Percentiles rank a stretch among this genome's conserved stretches.
Conservation (phyloP, 106 monocot genomes). For the Dioscorea dumetorum region DNA sequence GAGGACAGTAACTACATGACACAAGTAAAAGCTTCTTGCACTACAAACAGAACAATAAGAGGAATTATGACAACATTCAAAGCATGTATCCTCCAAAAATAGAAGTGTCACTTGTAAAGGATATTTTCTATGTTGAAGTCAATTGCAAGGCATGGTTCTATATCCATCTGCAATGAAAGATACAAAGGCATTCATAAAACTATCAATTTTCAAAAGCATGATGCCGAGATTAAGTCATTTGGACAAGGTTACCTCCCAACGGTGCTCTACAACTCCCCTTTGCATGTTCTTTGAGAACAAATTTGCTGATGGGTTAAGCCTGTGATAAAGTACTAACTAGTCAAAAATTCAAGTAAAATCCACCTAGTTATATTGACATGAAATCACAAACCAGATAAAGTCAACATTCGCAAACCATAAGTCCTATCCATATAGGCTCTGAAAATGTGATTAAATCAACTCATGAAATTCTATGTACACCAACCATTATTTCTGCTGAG, state of each 20-base stretch:
- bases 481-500: too few relatives aligned
- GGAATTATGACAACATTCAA: too few relatives aligned
- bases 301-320: conserved; percentile 54
- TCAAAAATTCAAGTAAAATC: background rate
- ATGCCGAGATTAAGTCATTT: background rate
- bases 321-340: conserved; percentile 6
- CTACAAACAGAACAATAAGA: too few relatives aligned
- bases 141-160: conserved; percentile 74
- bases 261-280: conserved; percentile 43
- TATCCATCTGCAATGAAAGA: conserved; percentile 58
- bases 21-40: too few relatives aligned
- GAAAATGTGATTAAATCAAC: too few relatives aligned
- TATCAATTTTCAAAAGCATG: background rate
- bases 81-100: too few relatives aligned
- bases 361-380: background rate
- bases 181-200: background rate
- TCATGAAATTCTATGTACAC: too few relatives aligned
- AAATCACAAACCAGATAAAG: background rate
- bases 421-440: too few relatives aligned
- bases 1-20: too few relatives aligned
- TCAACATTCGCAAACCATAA: background rate
- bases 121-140: conserved; percentile 71
- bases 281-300: conserved; percentile 58
- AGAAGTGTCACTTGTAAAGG: conserved; percentile 20
- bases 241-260: conserved; percentile 69